phyloP scores from a whole-genome alignment of 352 stramenopile genomes.

The Globisporangium yorkense region DNA sequence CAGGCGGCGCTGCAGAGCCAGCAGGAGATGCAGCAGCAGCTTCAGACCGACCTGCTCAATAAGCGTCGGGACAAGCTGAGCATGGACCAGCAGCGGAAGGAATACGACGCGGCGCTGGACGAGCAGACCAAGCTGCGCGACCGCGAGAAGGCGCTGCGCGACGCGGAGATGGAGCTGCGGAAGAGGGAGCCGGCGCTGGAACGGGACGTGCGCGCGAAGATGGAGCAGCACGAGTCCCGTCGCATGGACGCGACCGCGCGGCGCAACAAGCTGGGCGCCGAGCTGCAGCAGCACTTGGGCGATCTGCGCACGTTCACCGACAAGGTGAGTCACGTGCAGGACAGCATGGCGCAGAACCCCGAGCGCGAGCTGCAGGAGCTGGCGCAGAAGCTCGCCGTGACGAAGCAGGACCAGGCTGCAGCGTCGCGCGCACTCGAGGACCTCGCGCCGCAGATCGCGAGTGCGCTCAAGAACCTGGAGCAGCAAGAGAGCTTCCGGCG shows the following conservation, averaged over 20 bases:
- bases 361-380: constrained; percentile 38
- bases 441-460: constrained; percentile 43
- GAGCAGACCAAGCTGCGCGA: constrained; percentile 52
- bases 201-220: constrained; percentile 36
- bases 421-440: constrained; percentile 32
- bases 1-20: constrained; percentile 40
- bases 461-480: constrained; percentile 26
- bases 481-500: constrained; percentile 58
- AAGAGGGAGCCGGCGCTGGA: constrained; percentile 35
- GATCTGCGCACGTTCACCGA: constrained; percentile 40
- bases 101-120: constrained; percentile 42
- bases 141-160: constrained; percentile 51
- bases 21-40: constrained; percentile 42
- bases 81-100: constrained; percentile 42
- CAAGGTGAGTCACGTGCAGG: constrained; percentile 36
- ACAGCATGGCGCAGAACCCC: constrained; percentile 29
- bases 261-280: constrained; percentile 21
- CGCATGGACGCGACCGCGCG: constrained; percentile 23
- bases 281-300: constrained; percentile 36
- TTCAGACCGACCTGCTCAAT: constrained; percentile 62
- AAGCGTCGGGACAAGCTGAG: constrained; percentile 46
- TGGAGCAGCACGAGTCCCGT: constrained; percentile 25
- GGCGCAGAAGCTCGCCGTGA: constrained; percentile 30
- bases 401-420: constrained; percentile 34
- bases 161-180: constrained; percentile 30